Base-by-base conservation (phyloP, 768 basidiomycete species). In the Tephrocybe sp. region DNA sequence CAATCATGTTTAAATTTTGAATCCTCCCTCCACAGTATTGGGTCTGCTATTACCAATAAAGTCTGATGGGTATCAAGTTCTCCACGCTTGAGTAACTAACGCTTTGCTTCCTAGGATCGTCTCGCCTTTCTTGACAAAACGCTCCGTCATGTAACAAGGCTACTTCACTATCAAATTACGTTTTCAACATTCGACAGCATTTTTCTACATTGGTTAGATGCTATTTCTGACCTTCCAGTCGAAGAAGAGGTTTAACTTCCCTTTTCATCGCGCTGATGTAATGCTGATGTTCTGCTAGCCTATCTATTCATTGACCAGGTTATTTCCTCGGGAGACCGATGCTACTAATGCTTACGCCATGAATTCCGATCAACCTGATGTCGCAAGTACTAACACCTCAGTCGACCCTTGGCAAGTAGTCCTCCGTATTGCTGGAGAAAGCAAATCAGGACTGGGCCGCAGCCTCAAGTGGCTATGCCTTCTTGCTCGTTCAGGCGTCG, bases 401-500 rank as follows among this genome's bases (percentile, higher is more conserved):
- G 57, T 75, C 34, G 78, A 86, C 63, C 83, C 84, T 12, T 80
- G 86, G 75, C 70, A 72, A 27, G 67, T 75, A 11, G 64, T 86
- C 18, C 62, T 70, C 21, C 66, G 68, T 19, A 61, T 70, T 15
- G 79, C 80, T 0, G 66, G 64, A 1, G 63, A 70, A 49, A 73
- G 71, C 25, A 53, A 61, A 34, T 65, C 71, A 6, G 76, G 78
- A 15, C 69, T 83, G 34, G 59, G 66, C 18, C 72, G 68, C 25
- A 73, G 77, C 31, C 61, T 88, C 29, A 68, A 70, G 37, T 87
- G 84, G 81, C 72, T 91, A 16, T 72, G 73, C 36, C 64, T 83
- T 36, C 71, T 88, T 57, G 75, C 84, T 19, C 69, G 72, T 41
- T 86, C 86, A 6, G 87, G 84, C 2, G 74, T 88, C 22, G 79